phyloP scores from a whole-genome alignment of 495 filamentous ascomycete genomes.

The Cladorrhinum samala region DNA sequence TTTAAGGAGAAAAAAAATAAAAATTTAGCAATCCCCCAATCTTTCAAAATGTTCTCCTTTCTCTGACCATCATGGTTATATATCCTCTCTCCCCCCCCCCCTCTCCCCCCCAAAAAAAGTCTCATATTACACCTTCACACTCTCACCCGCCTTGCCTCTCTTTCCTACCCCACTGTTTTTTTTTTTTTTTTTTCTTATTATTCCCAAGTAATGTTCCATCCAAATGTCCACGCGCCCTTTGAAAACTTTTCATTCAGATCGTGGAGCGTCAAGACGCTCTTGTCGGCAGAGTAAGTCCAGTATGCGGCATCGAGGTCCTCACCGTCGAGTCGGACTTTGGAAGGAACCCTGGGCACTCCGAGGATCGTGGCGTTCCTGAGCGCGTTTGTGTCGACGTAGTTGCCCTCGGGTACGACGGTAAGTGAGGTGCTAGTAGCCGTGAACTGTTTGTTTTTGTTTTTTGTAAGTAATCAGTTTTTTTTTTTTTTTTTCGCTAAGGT shows the following conservation, averaged over 20 bases:
- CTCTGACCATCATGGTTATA: too few species aligned
- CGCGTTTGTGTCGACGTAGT: slow-evolving; percentile 54
- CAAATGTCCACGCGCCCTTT: slow-evolving; percentile 18
- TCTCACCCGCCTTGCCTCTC: too few species aligned
- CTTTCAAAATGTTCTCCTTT: too few species aligned
- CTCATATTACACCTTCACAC: too few species aligned
- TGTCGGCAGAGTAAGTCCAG: slow-evolving; percentile 44
- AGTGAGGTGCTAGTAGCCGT: slow-evolving; percentile 40
- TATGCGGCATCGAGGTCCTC: slow-evolving; percentile 28
- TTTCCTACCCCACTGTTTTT: too few species aligned
- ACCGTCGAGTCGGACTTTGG: slow-evolving; percentile 48
- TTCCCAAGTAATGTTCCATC: slow-evolving; percentile 21
- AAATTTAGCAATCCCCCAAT: too few species aligned
- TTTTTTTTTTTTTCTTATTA: too few species aligned
- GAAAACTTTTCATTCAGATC: slow-evolving; percentile 12
- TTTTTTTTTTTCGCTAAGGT: too few species aligned
- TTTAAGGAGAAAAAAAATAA: background rate
- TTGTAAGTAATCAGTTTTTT: too few species aligned
- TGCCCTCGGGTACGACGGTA: slow-evolving; percentile 42
- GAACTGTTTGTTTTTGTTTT: too few species aligned
- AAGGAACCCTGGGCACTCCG: slow-evolving; percentile 45
- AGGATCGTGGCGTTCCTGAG: slow-evolving; percentile 62
- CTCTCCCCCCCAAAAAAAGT: too few species aligned
- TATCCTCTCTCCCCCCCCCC: too few species aligned
- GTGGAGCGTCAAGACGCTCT: slow-evolving; percentile 6